phyloP scores from a whole-genome alignment of 2,329 filamentous ascomycete genomes.

The Triangularia setosa region DNA sequence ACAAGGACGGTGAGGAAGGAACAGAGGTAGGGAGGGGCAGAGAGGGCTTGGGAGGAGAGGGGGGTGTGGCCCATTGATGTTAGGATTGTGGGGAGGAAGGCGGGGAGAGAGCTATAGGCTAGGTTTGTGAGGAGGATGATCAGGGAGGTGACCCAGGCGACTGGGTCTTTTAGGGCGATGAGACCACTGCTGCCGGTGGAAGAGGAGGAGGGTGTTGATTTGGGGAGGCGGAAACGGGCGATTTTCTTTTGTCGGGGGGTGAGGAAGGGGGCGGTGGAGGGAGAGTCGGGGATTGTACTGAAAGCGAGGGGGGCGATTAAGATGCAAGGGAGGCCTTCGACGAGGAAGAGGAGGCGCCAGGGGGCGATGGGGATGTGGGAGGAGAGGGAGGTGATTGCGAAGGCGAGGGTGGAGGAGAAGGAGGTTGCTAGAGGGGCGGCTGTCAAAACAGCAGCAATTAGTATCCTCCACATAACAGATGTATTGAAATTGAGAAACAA shows the following conservation, averaged over 20 bases:
- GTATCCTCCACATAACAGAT: no score
- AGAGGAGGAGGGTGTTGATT: conserved; percentile 20
- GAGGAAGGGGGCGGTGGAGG: conserved; percentile 61
- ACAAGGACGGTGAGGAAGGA: conserved; percentile 69
- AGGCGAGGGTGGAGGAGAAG: conserved; percentile 76
- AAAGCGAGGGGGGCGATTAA: conserved; percentile 70
- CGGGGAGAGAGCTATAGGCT: conserved; percentile 81
- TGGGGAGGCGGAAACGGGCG: conserved; percentile 60
- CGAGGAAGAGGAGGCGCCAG: conserved; percentile 80
- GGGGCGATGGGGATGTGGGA: conserved; percentile 65
- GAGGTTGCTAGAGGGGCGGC: conserved; percentile 78
- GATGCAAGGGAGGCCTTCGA: conserved; percentile 82
- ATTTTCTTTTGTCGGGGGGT: conserved; percentile 63
- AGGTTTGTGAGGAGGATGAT: conserved; percentile 90
- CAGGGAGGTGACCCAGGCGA: conserved; percentile 68
- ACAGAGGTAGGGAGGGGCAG: conserved; percentile 75
- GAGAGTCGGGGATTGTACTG: conserved; percentile 69
- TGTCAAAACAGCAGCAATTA: conserved; percentile 33
- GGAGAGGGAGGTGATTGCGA: conserved; percentile 69
- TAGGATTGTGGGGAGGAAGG: conserved; percentile 81
- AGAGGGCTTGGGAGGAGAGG: conserved; percentile 68
- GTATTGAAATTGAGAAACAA: conserved; percentile 15
- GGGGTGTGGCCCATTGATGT: conserved; percentile 69
- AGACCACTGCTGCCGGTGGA: conserved; percentile 56
- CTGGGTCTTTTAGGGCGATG: conserved; percentile 60